A percentile compares a stretch with the other conserved stretches of the same genome.
Evolutionary conservation across 768 basidiomycete species (phyloP).

Genomic region (Dioszegia aurantiaca): DNA sequence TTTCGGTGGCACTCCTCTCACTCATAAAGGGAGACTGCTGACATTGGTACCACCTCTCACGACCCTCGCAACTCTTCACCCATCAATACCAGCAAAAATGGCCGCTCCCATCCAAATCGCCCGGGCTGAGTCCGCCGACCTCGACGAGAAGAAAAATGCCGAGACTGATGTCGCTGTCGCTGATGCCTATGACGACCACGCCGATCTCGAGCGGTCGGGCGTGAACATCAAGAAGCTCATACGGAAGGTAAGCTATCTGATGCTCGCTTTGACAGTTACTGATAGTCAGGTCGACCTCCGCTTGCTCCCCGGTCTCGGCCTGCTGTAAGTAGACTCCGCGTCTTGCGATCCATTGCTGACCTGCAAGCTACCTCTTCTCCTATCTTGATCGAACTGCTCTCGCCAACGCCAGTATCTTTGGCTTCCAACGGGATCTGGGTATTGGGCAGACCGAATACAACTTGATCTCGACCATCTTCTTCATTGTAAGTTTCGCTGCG

Average conservation of each 20-base stretch:
- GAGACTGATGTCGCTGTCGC: background rate
- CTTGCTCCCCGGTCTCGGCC: background rate
- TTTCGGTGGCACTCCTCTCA: too few relatives aligned
- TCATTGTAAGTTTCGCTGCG: slow-evolving; percentile 5
- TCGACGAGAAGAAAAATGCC: background rate
- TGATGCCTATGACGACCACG: background rate
- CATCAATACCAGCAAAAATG: too few relatives aligned
- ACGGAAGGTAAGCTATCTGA: background rate
- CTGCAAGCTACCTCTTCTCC: slow-evolving; percentile 5
- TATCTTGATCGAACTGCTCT: slow-evolving; percentile 16
- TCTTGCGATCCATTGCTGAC: background rate
- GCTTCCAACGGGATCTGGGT: slow-evolving; percentile 2
- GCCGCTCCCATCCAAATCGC: too few relatives aligned
- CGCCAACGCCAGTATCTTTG: slow-evolving; percentile 18
- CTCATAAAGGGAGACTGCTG: too few relatives aligned
- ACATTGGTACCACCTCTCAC: too few relatives aligned
- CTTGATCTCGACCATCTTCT: slow-evolving; percentile 16
- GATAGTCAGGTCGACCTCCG: slow-evolving; percentile 1
- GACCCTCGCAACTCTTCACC: too few relatives aligned
- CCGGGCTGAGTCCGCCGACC: background rate
- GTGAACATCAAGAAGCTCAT: slow-evolving; percentile 12
- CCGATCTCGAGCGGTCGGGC: background rate
- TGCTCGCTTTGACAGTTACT: too few relatives aligned
- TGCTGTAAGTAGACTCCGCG: background rate
- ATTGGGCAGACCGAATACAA: slow-evolving; percentile 13